phyloP scores from a whole-genome alignment of 1,284 basidiomycete species.

The Rhodotorula sp. region DNA sequence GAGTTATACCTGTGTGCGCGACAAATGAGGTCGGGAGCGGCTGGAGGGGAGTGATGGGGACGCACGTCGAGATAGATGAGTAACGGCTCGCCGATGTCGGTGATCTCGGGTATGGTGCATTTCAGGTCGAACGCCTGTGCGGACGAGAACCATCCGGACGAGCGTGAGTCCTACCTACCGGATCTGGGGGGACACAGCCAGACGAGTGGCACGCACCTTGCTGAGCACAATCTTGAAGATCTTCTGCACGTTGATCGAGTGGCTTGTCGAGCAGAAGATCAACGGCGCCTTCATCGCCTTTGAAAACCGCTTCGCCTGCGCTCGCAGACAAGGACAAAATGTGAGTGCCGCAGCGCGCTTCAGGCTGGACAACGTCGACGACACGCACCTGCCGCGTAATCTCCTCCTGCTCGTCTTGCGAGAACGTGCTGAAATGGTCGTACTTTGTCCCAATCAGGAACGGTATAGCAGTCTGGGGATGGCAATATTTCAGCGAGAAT shows the following conservation, averaged over 20 bases:
- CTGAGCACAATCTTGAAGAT: constrained; percentile 96
- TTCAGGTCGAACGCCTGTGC: constrained; percentile 75
- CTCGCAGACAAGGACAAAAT: not conserved
- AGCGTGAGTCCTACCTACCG: not conserved
- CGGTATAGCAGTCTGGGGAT: constrained; percentile 80
- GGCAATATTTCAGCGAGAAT: not conserved
- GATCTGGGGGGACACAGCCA: not conserved
- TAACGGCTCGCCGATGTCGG: constrained; percentile 88
- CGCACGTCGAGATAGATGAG: constrained; percentile 84
- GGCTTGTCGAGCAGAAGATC: constrained; percentile 96
- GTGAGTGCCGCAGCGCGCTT: too few species aligned
- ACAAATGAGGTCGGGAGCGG: not conserved
- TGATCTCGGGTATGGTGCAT: constrained; percentile 95
- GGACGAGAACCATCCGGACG: too few species aligned
- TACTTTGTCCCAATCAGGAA: constrained; percentile 96
- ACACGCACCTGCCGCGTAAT: constrained; percentile 86
- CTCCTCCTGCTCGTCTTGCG: constrained; percentile 96
- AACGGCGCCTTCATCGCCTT: constrained; percentile 97
- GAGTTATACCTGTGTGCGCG: not conserved
- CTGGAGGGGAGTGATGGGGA: not conserved
- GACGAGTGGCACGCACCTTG: constrained; percentile 53
- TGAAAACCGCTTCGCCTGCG: constrained; percentile 87
- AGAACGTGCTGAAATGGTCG: constrained; percentile 93
- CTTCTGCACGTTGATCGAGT: constrained; percentile 96
- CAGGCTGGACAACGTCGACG: too few species aligned